Base-by-base conservation (phyloP, 2,329 filamentous ascomycete genomes). In the Aspergillus sp. region DNA sequence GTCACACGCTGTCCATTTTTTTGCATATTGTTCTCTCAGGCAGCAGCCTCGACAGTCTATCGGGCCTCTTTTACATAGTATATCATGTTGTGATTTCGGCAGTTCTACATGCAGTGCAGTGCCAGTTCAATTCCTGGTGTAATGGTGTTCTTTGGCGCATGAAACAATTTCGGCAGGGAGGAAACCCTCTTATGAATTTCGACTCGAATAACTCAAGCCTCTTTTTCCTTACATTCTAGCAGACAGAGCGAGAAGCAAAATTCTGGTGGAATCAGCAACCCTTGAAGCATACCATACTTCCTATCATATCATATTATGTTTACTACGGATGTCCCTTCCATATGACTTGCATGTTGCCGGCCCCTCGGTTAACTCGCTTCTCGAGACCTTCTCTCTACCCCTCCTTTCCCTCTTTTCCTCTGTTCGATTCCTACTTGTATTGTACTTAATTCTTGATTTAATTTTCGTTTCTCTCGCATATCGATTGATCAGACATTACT, bases 391-490 rank as follows among this genome's bases (percentile, higher is more conserved):
- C 60, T 43, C 50, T 57, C 64, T 54, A 54, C 43, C 38, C 46
- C 57, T 51, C 60, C 23, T 49, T 53, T 50, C 23, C 48, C 46
- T 54, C 38, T 62, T 31, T 56, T 50, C 61, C 60, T 61, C 62
- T 63, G 48, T 48, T 8, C 46, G 23, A 25, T 65, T 68, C 64
- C 61, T 51, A 68, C 67, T 63, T 72, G 70, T 74, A 74, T 68
- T 74, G 72, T 73, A 74, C 68, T 69, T 73, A 72, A 69, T 70
- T 64, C 60, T 65, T 64, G 34, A 11, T 3, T 48, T 28, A 7
- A 43, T 13, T 13, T 23, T 46, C 9, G 19, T 57, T 52, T 28
- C 25, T 25, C 49, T 43, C 46, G 8, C 49, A 11, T 57, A 25
- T 22, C 15, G n/a, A 54, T 59, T 55, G 49, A 63, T 61, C 22